Evolutionary conservation across 805 yeast species (phyloP), one percentile per base, ranked within the genome.

Genomic region (Yamadazyma kitorensis): DNA sequence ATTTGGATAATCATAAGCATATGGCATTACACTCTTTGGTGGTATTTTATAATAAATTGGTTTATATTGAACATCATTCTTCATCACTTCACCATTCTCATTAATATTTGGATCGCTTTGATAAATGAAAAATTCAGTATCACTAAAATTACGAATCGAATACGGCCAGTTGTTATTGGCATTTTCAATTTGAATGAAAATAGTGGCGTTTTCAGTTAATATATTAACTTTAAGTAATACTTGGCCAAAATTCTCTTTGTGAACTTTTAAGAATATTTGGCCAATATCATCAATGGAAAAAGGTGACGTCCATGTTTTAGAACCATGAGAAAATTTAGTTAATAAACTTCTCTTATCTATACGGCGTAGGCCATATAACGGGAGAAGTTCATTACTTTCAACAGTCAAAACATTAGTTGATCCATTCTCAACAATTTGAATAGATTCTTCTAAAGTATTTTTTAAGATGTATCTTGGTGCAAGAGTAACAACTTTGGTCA

Each of bases 1-100:
- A 33, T 94, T 87, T 1, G 98, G 98, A 59, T 76, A 93, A 55
- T 93, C 98, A 89, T 96, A 93, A 0, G 98, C 86, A 56, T 93
- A 93, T 0, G 98, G 96, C 98, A 93, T 93, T 2, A 87, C 95
- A 59, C 96, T 85, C 50, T 78, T 78, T 1, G 95, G 79, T 0
- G 98, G 97, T 9, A 94, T 71, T 29, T 77, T 74, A 55, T 91
- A 93, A 49, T 72, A 78, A 8, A 87, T 70, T 0, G 97, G 96
- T 42, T 77, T 80, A 59, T 82, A 89, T 9, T 73, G 71, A 3
- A 69, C 65, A 30, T 73, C 79, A 1, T 64, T 53, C 17, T 63
- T 70, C 3, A 67, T 69, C 8, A 69, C 59, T 33, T 72, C 72
- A 13, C 79, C 82, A 33, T 85, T 86, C 39, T 76, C 81, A 39